Evolutionary conservation across 768 basidiomycete species (phyloP), one percentile per base, ranked within the genome.

Genomic region (Strobilomyces confusus): DNA sequence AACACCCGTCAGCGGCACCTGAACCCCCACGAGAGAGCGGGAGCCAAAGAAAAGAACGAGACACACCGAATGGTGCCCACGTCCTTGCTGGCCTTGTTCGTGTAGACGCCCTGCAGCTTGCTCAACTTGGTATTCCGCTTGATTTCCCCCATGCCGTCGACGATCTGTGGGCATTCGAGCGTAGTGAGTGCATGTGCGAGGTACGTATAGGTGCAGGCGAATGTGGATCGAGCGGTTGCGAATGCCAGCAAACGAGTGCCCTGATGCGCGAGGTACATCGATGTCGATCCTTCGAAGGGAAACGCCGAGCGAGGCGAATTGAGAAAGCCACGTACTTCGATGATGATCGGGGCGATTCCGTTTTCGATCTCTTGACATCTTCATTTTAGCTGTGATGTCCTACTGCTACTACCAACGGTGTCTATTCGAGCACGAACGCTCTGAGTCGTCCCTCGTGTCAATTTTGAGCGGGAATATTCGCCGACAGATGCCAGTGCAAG

Each of bases 31-130:
- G 8, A n/a, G 17, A 44, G 14, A 14, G 2, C 7, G 37, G 19
- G 22, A 6, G 2, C 14, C 13, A 29, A 15, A 11, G 23, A 29
- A 9, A 19, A 14, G n/a, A 13, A 32, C 40, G n/a, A 40, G 87
- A 63, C 60, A n/a, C n/a, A 95, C 93, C 93, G 87, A 65, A 97
- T 94, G 64, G 84, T 89, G 58, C 66, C 60, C 19, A 92, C 87
- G 59, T 95, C 92, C 71, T 93, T 93, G 53, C 93, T 93, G 15
- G 95, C 92, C 66, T 94, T 93, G 68, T 77, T 83, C 51, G 93
- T 93, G 72, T 97, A 97, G 40, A 93, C 93, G 56, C 83, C 89
- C 68, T 93, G 90, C 23, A 95, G 81, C 76, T 95, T 97, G 78
- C 84, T 89, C 61, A 97, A 73, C 76, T 88, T 93, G 40, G 93